phyloP scores from a whole-genome alignment of 148 eudicot genomes.

The Vaccinium corymbosum region DNA sequence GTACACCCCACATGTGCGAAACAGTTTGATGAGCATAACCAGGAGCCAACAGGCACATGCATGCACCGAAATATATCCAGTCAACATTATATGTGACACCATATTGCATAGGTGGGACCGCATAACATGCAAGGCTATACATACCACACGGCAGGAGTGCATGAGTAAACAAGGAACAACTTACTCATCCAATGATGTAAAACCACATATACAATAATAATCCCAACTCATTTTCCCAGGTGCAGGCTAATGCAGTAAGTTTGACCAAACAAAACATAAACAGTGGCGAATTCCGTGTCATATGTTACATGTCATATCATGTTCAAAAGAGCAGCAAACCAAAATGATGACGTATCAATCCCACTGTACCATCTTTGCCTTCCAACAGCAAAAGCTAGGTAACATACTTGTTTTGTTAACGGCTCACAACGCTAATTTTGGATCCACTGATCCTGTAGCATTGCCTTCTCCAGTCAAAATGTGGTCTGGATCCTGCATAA shows the following conservation, averaged over 20 bases:
- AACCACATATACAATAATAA: constrained; percentile 2
- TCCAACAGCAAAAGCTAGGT: not conserved
- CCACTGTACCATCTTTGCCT: constrained; percentile 6
- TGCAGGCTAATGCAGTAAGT: not conserved
- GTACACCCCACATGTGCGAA: not conserved
- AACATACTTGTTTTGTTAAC: constrained; percentile 17
- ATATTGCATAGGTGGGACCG: not conserved
- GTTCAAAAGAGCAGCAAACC: constrained; percentile 8
- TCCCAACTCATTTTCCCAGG: not conserved
- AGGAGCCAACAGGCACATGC: not conserved
- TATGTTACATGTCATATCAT: not conserved
- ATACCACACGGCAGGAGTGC: not conserved
- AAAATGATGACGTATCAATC: not conserved
- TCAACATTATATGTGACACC: not conserved
- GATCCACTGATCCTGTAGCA: constrained; percentile 66
- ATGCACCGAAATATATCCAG: not conserved
- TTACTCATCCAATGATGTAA: not conserved
- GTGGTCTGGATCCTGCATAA: constrained; percentile 73
- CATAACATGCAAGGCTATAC: not conserved
- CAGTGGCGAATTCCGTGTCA: not conserved
- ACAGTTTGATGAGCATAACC: not conserved
- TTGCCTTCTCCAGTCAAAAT: constrained; percentile 71
- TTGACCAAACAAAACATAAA: not conserved
- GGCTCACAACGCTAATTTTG: constrained; percentile 49
- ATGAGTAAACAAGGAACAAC: not conserved